A percentile compares a stretch with the other conserved stretches of the same genome.
These are phyloP conservation scores for Cucumis sativus DNA, from an alignment of 306 rosid species.

Conservation along the genomic window Cucumber_9930_V3 NC_026659.2:3111501-3112000, in stretches of 20 bases:
- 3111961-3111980: no score
- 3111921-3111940: no score
- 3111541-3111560: slow-evolving; percentile 56
- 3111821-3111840: no score
- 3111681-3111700: slow-evolving; percentile 66
- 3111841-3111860: no score
- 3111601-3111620: slow-evolving; percentile 36
- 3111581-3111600: slow-evolving; percentile 56
- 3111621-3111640: slow-evolving; percentile 17
- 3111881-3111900: no score
- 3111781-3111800: slow-evolving; percentile 13
- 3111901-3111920: no score
- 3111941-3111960: no score
- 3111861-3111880: no score
- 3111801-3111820: no score
- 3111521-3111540: slow-evolving; percentile 56
- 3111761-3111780: slow-evolving; percentile 13
- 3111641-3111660: slow-evolving; percentile 45
- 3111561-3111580: slow-evolving; percentile 47
- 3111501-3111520: slow-evolving; percentile 70
- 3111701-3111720: slow-evolving; percentile 35
- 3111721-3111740: slow-evolving; percentile 13
- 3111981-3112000: no score
- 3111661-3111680: slow-evolving; percentile 47
- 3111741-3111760: slow-evolving; percentile 21